Evolutionary conservation across 1,139 yeast species (phyloP).

Genomic region (Kurtzmaniella natalensis): DNA sequence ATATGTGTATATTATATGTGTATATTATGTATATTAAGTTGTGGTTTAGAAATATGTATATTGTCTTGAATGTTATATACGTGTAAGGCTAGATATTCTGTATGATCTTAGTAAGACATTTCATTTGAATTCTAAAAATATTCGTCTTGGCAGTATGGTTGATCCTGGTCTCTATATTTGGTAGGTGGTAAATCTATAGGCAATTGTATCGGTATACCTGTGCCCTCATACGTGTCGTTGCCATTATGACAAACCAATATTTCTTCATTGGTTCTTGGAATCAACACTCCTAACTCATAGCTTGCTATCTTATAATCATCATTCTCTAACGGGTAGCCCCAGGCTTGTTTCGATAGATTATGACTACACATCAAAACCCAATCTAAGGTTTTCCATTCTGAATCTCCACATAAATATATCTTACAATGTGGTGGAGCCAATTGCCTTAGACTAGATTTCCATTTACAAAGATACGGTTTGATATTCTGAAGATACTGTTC

Average conservation of each 20-base stretch:
- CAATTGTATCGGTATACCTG: too few species aligned
- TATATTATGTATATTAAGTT: too few species aligned
- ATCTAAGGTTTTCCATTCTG: constrained; percentile 46
- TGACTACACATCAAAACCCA: constrained; percentile 70
- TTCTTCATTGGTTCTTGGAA: constrained; percentile 19
- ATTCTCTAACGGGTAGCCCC: constrained; percentile 48
- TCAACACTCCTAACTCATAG: constrained; percentile 58
- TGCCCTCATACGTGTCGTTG: too few species aligned
- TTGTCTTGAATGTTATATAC: too few species aligned
- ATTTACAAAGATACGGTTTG: constrained; percentile 29
- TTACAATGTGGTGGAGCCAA: constrained; percentile 38
- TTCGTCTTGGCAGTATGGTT: constrained; percentile 38
- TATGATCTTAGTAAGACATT: too few species aligned
- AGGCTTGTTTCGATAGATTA: constrained; percentile 62
- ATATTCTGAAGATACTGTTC: constrained; percentile 31
- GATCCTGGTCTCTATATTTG: constrained; percentile 34
- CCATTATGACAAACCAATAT: constrained; percentile 27
- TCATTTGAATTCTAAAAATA: background rate
- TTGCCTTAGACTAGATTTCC: constrained; percentile 26
- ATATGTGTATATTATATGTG: too few species aligned
- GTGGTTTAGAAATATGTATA: too few species aligned
- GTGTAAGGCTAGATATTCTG: too few species aligned
- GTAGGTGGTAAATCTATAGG: constrained; percentile 54
- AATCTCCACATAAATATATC: constrained; percentile 38
- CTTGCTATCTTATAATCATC: constrained; percentile 27